These are phyloP conservation scores for Microsporum audouinii DNA, from an alignment of 2,329 filamentous ascomycete genomes.

Conservation along the genomic window DNA sequence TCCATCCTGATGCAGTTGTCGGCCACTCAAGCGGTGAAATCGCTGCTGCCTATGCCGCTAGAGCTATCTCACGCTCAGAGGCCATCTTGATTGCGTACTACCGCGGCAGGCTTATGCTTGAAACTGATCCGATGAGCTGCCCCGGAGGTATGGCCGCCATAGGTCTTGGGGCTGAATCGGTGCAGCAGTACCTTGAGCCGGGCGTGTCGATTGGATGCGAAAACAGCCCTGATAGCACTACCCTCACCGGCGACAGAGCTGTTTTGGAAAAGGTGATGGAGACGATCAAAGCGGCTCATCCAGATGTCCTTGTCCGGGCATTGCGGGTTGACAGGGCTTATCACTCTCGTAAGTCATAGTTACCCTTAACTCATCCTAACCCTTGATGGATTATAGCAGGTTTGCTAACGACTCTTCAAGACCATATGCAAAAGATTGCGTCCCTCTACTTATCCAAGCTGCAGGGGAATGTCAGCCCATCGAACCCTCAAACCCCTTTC, in stretches of 20 bases:
- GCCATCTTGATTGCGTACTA: conserved; percentile 15
- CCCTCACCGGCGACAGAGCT: conserved; percentile 11
- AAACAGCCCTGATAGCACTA: conserved; percentile 12
- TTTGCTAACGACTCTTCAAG: too few relatives aligned
- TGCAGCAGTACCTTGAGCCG: neutral
- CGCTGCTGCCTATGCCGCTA: conserved; percentile 18
- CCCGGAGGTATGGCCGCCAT: conserved; percentile 12
- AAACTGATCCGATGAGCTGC: neutral
- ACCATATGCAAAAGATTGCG: too few relatives aligned
- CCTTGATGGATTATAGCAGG: too few relatives aligned
- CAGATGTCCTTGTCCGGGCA: neutral
- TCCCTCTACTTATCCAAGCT: too few relatives aligned
- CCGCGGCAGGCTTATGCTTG: conserved; percentile 6
- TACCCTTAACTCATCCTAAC: too few relatives aligned
- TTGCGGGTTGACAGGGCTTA: too few relatives aligned
- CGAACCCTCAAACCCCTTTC: neutral
- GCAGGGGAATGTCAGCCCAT: too few relatives aligned
- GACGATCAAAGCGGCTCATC: neutral
- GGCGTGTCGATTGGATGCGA: conserved; percentile 11
- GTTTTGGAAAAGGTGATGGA: conserved; percentile 1
- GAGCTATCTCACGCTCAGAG: conserved; percentile 7
- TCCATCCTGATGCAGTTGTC: conserved; percentile 14
- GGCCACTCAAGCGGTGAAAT: conserved; percentile 22
- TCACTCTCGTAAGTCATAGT: too few relatives aligned
- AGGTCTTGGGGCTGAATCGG: conserved; percentile 1